Evolutionary conservation across 2,329 filamentous ascomycete genomes (phyloP), one percentile per base, ranked within the genome.

Genomic region (Xylaria sp.): DNA sequence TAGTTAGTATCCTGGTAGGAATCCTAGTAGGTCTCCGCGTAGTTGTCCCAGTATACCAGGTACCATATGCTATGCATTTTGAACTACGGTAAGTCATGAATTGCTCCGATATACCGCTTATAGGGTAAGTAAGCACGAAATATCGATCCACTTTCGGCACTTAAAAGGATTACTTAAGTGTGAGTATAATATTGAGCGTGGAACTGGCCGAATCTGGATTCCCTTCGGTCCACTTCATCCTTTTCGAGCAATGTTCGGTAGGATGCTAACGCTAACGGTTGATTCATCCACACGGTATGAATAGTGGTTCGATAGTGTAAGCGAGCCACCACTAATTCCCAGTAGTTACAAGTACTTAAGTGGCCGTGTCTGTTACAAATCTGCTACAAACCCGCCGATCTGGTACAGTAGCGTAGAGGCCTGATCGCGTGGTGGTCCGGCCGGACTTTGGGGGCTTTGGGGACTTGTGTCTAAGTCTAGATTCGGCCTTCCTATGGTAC

Each of bases 151-250:
- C 53, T 25, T 41, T 20, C 23, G 34, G 23, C 7, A 39, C 36
- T 39, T 39, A 10, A 28, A 57, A 13, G 36, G 32, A 56, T 56
- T 32, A n/a, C n/a, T n/a, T n/a, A n/a, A n/a, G n/a, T n/a, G n/a
- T n/a, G n/a, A n/a, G n/a, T n/a, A n/a, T n/a, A 28, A 23, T 36
- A 20, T 32, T 7, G 48, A 48, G 32, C 23, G 20, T 34, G 20
- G 28, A 34, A 32, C 5, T 60, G 30, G 36, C 25, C 28, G 30
- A 28, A 45, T 45, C 30, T 7, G 18, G 32, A 25, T 9, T 30
- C 12, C 56, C 41, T 36, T 18, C 41, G n/a, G 28, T 50, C 52
- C 52, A 58, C 52, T 50, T 50, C 20, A 45, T 46, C 36, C 52
- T 39, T 12, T n/a, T 15, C 20, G 10, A 23, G 30, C 23, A 53